Base-by-base conservation (phyloP, 1,139 yeast species). In the Taphrina pruni region DNA sequence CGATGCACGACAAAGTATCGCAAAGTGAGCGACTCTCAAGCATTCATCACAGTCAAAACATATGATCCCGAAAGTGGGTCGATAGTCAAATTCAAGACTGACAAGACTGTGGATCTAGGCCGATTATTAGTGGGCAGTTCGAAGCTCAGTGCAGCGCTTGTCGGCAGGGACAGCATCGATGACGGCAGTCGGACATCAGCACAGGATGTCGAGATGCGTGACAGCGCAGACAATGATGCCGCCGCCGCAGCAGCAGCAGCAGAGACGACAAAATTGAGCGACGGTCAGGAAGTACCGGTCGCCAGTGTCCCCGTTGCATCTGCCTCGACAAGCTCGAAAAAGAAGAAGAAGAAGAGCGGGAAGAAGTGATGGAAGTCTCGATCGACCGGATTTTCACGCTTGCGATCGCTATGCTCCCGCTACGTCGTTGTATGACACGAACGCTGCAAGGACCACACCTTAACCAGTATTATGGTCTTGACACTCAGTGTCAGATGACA, bases 81-180 rank as follows among this genome's bases (percentile, higher is more conserved):
- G 26, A 41, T 56, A 32, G 61, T 64, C 41, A 64, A 64, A 41
- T 64, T 55, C 67, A 64, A 55, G 39, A 64, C 67, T 4, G 61
- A 64, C 39, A 64, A 64, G 43, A 48, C 60, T 0, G 38, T 54
- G 17, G 67, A 64, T 17, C 50, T 64, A 0, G 67, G 67, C 11
- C 60, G 67, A 8, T 41, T 64, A 46, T 17, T 64, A 58, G 61
- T 64, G 14, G 67, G 67, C 35, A 55, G 48, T 20, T 7, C 67
- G 20, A 43, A 43, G 17, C 14, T 64, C 11, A 45, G 62, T 45
- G 39, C 62, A 32, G 17, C 38, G 1, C 46, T 58, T 1, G 43
- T 39, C 39, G 62, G 62, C 20, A n/a, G 46, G 7, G 20, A 17
- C 21, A 38, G 21, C 5, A 17, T 39, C 35, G 60, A 56, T 2